phyloP scores from a whole-genome alignment of 352 stramenopile species.

The Globisporangium orthogonon region DNA sequence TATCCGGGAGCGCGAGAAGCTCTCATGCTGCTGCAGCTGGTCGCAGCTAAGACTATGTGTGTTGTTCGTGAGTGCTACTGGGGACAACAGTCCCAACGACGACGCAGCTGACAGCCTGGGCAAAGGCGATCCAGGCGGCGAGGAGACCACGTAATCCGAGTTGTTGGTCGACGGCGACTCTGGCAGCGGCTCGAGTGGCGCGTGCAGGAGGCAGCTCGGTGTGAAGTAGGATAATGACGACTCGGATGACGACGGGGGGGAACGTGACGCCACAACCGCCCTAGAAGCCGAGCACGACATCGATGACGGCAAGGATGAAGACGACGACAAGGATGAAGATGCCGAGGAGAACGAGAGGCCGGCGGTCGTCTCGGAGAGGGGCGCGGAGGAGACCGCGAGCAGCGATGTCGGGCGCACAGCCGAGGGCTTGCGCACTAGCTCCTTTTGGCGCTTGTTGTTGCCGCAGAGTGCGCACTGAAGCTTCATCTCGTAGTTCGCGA shows the following conservation, averaged over 20 bases:
- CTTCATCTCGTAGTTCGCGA: constrained; percentile 59
- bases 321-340: neutral
- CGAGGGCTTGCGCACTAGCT: constrained; percentile 20
- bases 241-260: neutral
- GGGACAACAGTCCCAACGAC: neutral
- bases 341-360: constrained; percentile 23
- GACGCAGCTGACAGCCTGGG: neutral
- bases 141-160: constrained; percentile 1
- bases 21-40: neutral
- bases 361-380: neutral
- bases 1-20: constrained; percentile 8
- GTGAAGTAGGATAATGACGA: constrained; percentile 5
- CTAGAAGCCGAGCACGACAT: neutral
- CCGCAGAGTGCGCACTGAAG: constrained; percentile 39
- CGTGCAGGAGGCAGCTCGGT: constrained; percentile 10
- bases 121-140: constrained; percentile 5
- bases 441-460: constrained; percentile 28
- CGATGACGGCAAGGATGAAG: neutral
- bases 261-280: neutral
- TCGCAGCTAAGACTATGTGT: neutral
- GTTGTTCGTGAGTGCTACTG: neutral
- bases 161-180: constrained; percentile 13
- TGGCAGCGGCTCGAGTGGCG: constrained; percentile 11
- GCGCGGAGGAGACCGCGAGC: constrained; percentile 18
- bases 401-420: constrained; percentile 24